phyloP scores from a whole-genome alignment of 257 asterid genomes.

The Lithospermum erythrorhizon region DNA sequence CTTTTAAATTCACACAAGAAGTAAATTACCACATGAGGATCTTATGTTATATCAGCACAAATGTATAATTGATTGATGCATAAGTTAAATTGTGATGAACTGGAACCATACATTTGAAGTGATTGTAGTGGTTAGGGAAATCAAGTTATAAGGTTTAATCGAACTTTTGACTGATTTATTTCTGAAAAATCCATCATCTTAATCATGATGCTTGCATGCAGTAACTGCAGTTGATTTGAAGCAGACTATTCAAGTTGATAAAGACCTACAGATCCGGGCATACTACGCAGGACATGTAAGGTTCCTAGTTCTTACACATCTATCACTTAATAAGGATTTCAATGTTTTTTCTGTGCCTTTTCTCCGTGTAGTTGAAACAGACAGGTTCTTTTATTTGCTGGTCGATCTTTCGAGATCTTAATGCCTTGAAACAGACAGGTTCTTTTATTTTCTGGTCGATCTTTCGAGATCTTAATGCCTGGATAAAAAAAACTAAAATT shows the following conservation, averaged over 20 bases:
- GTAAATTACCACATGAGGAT: too few relatives aligned
- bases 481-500: too few relatives aligned
- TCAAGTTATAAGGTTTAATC: background rate
- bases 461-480: background rate
- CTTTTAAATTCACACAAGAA: too few relatives aligned
- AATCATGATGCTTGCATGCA: constrained; percentile 16
- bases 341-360: background rate
- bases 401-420: too few relatives aligned
- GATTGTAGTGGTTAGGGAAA: background rate
- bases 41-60: too few relatives aligned
- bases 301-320: constrained; percentile 10
- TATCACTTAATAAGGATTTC: background rate
- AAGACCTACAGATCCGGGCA: constrained; percentile 81
- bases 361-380: background rate
- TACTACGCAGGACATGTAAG: constrained; percentile 97
- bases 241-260: constrained; percentile 76
- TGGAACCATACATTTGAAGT: background rate
- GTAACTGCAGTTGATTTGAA: constrained; percentile 85
- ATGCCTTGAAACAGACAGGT: too few relatives aligned
- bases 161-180: background rate
- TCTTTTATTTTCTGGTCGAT: too few relatives aligned
- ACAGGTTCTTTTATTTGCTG: too few relatives aligned
- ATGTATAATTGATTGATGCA: too few relatives aligned
- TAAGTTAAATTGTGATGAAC: background rate
- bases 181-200: background rate